phyloP scores from a whole-genome alignment of 805 yeast species.

The Teunomyces lycoperdinae region DNA sequence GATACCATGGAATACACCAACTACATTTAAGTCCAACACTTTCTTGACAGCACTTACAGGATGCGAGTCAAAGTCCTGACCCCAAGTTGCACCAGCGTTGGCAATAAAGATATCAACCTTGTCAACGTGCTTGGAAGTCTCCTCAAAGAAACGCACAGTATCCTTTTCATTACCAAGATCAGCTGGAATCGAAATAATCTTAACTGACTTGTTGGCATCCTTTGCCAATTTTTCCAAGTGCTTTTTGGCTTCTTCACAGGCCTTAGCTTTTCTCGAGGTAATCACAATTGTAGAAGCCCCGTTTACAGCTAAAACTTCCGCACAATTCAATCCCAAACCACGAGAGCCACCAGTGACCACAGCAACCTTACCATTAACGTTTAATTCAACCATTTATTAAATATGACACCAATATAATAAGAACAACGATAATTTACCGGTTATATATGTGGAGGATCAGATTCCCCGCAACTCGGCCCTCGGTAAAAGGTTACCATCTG shows the following conservation, averaged over 20 bases:
- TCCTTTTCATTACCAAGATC: conserved; percentile 54
- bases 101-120: conserved; percentile 65
- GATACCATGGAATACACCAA: conserved; percentile 65
- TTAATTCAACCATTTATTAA: conserved; percentile 37
- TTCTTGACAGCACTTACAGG: conserved; percentile 60
- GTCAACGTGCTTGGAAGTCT: conserved; percentile 36
- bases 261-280: conserved; percentile 60
- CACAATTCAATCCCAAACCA: conserved; percentile 69
- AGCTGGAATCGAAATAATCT: conserved; percentile 49
- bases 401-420: too few species aligned
- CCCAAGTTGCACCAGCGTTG: conserved; percentile 83
- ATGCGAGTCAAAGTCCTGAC: conserved; percentile 58
- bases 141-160: conserved; percentile 40
- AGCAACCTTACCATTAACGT: conserved; percentile 60
- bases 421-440: too few species aligned
- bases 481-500: background rate
- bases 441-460: background rate
- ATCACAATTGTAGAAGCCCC: conserved; percentile 64
- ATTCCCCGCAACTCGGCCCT: conserved; percentile 4
- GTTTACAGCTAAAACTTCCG: conserved; percentile 57
- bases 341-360: conserved; percentile 74
- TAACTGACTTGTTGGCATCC: conserved; percentile 28
- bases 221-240: conserved; percentile 35
- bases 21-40: conserved; percentile 60
- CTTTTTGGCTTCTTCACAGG: conserved; percentile 56